Percentiles rank a stretch among this genome's conserved stretches.
Conservation (phyloP, 768 basidiomycete species). For the Hericium rajendrae region DNA sequence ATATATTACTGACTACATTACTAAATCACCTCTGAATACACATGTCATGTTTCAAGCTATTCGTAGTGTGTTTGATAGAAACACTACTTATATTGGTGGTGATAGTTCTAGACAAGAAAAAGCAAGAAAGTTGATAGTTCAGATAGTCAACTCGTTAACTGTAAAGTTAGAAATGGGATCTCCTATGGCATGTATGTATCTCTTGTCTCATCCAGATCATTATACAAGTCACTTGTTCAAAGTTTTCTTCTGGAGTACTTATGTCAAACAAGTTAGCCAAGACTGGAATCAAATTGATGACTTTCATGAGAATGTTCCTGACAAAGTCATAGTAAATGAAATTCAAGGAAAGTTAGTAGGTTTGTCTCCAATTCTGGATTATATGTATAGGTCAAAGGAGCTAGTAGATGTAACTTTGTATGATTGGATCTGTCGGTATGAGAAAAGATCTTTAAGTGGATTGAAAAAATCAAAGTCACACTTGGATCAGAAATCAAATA, state of each 20-base stretch:
- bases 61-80: constrained; percentile 15
- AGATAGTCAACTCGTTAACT: constrained; percentile 28
- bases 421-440: constrained; percentile 15
- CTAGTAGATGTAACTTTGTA: constrained; percentile 18
- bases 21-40: constrained; percentile 30
- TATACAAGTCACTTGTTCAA: constrained; percentile 29
- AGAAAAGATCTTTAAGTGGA: neutral
- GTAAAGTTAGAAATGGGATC: constrained; percentile 28
- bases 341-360: constrained; percentile 11
- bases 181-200: constrained; percentile 27
- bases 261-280: constrained; percentile 17
- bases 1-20: constrained; percentile 36
- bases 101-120: constrained; percentile 6
- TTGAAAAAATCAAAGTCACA: neutral
- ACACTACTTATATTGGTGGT: constrained; percentile 14
- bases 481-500: too few relatives aligned
- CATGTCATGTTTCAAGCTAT: constrained; percentile 28
- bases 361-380: constrained; percentile 23
- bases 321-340: constrained; percentile 9
- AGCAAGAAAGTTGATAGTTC: constrained; percentile 23
- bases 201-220: constrained; percentile 28
- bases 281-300: constrained; percentile 7
- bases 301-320: neutral
- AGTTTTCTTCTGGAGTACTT: constrained; percentile 25
- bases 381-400: constrained; percentile 19